Conservation (phyloP, 305 asterid genomes). For the Salvia sclarea region DNA sequence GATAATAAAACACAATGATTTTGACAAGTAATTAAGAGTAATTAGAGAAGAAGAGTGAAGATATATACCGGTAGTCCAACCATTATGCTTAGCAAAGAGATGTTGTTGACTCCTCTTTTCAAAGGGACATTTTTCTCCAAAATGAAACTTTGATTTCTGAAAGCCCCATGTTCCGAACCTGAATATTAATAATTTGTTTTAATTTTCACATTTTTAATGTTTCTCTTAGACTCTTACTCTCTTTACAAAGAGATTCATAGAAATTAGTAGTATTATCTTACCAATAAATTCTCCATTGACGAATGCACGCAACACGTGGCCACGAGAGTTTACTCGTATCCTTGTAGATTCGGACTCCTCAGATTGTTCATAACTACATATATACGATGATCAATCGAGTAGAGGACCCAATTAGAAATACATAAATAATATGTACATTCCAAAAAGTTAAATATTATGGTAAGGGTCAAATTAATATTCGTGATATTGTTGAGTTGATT, state of each 20-base stretch:
- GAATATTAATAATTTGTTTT: background rate
- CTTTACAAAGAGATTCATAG: too few relatives aligned
- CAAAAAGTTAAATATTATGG: too few relatives aligned
- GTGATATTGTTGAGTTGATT: too few relatives aligned
- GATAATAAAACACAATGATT: too few relatives aligned
- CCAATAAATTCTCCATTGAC: constrained; percentile 68
- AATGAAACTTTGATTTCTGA: constrained; percentile 42
- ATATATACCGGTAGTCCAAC: constrained; percentile 84
- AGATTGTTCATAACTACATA: constrained; percentile 50
- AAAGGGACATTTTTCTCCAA: constrained; percentile 41
- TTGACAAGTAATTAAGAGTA: background rate
- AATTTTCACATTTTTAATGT: too few relatives aligned
- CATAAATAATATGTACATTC: too few relatives aligned
- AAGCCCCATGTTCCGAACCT: constrained; percentile 75
- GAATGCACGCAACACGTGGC: constrained; percentile 68
- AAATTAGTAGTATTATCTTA: constrained; percentile 36
- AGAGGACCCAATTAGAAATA: too few relatives aligned
- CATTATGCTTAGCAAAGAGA: constrained; percentile 75
- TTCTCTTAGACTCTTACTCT: too few relatives aligned
- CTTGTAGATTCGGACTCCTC: constrained; percentile 31
- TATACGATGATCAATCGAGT: too few relatives aligned
- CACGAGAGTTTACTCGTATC: constrained; percentile 58
- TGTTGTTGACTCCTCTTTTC: constrained; percentile 50
- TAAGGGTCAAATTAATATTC: too few relatives aligned
- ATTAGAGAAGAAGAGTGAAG: background rate